Conservation (phyloP, 1,284 basidiomycete genomes). For the Sanghuangporus weigelae region DNA sequence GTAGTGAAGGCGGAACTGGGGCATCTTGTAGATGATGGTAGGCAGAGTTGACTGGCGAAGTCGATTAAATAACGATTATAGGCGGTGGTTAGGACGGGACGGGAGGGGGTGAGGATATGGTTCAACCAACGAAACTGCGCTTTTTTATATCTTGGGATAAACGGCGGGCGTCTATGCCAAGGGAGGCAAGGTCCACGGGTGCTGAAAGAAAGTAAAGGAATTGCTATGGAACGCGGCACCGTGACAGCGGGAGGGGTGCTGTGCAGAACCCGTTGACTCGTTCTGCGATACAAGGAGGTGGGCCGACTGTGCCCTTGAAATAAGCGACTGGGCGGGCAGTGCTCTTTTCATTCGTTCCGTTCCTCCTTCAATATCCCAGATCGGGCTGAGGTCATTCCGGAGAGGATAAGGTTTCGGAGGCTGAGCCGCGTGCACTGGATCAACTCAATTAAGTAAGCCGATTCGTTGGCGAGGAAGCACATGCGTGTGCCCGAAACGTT, state of each 20-base stretch:
- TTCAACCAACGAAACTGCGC: neutral
- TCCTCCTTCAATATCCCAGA: neutral
- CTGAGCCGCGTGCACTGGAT: neutral
- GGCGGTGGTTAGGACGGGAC: neutral
- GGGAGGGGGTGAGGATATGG: neutral
- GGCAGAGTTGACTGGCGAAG: neutral
- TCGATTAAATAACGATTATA: neutral
- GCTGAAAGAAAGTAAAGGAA: neutral
- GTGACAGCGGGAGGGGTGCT: neutral
- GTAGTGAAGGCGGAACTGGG: slow-evolving; percentile 15
- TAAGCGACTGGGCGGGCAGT: neutral
- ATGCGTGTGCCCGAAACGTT: neutral
- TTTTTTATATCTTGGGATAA: neutral
- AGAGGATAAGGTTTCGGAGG: neutral
- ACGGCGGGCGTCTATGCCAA: neutral
- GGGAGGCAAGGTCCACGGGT: neutral
- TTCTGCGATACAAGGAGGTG: neutral
- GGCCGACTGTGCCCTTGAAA: neutral
- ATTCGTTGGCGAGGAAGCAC: neutral
- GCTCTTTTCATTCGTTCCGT: neutral
- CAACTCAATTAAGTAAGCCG: neutral
- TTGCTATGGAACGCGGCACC: slow-evolving; percentile 1
- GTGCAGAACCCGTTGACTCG: neutral
- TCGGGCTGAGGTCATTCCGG: slow-evolving; percentile 3
- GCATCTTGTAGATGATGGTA: slow-evolving; percentile 5